These are phyloP conservation scores for Phialophora tarda DNA, from an alignment of 2,329 filamentous ascomycete species.

Conservation along the genomic window DNA sequence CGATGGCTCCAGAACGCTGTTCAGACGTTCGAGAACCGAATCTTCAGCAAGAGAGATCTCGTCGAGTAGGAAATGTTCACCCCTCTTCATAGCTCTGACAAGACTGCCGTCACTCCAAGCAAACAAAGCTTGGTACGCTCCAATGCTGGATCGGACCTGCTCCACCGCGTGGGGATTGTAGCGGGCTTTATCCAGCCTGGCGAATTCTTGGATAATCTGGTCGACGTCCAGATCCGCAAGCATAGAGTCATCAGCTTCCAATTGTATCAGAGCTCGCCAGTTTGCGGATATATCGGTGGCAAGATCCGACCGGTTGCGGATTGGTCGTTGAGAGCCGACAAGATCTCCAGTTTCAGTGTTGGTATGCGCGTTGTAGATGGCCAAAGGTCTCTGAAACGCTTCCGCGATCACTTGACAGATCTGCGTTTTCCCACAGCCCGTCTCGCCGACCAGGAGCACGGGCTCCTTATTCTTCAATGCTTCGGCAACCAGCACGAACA, in stretches of 20 bases:
- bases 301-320: slow-evolving; percentile 80
- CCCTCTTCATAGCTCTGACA: slow-evolving; percentile 89
- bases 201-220: slow-evolving; percentile 34
- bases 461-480: slow-evolving; percentile 91
- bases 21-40: slow-evolving; percentile 92
- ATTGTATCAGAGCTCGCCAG: slow-evolving; percentile 52
- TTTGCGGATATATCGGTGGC: slow-evolving; percentile 69
- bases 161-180: slow-evolving; percentile 58
- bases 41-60: slow-evolving; percentile 98
- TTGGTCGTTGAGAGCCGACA: slow-evolving; percentile 90
- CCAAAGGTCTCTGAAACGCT: slow-evolving; percentile 73
- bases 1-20: slow-evolving; percentile 91
- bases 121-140: slow-evolving; percentile 82
- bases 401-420: slow-evolving; percentile 92
- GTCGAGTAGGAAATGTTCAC: slow-evolving; percentile 90
- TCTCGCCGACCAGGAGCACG: slow-evolving; percentile 92
- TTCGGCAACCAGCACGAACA: slow-evolving; percentile 86
- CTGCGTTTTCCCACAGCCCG: slow-evolving; percentile 96
- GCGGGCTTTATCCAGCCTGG: slow-evolving; percentile 29
- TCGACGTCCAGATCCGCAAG: slow-evolving; percentile 42
- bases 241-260: slow-evolving; percentile 43
- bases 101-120: slow-evolving; percentile 96
- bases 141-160: slow-evolving; percentile 54
- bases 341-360: slow-evolving; percentile 97
- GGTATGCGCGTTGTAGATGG: slow-evolving; percentile 96